A percentile compares a stretch with the other conserved stretches of the same genome.
phyloP scores from a whole-genome alignment of 176 grass and related monocot species.

The Carex myosuroides region DNA sequence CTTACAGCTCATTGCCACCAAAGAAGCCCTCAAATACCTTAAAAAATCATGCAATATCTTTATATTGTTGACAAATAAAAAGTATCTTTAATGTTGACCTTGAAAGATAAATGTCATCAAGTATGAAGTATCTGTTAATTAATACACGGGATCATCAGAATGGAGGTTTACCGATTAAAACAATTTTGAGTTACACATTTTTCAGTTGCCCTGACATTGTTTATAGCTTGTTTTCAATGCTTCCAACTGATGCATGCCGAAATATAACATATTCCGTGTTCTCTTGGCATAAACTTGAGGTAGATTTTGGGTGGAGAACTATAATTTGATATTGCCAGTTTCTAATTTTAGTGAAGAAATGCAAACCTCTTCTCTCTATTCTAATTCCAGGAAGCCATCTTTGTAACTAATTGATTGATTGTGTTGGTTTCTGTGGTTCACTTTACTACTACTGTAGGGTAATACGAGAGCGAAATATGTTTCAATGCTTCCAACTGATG shows the following conservation, averaged over 20 bases:
- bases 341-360: background rate
- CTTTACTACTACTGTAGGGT: constrained; percentile 34
- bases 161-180: background rate
- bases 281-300: background rate
- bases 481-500: background rate
- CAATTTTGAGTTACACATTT: background rate
- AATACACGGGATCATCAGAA: background rate
- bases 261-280: background rate
- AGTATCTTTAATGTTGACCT: background rate
- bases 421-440: background rate
- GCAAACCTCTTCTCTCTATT: background rate
- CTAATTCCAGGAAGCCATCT: background rate
- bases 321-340: background rate
- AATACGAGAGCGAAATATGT: constrained; percentile 72
- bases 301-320: background rate
- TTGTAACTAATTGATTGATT: background rate
- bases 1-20: background rate
- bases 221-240: background rate
- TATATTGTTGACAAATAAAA: background rate
- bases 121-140: background rate
- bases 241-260: background rate
- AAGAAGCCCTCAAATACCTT: background rate
- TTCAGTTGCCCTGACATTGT: background rate
- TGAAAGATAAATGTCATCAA: background rate
- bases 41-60: background rate